Conservation (phyloP, 345 rosid species). For the Iberis pinnata region DNA sequence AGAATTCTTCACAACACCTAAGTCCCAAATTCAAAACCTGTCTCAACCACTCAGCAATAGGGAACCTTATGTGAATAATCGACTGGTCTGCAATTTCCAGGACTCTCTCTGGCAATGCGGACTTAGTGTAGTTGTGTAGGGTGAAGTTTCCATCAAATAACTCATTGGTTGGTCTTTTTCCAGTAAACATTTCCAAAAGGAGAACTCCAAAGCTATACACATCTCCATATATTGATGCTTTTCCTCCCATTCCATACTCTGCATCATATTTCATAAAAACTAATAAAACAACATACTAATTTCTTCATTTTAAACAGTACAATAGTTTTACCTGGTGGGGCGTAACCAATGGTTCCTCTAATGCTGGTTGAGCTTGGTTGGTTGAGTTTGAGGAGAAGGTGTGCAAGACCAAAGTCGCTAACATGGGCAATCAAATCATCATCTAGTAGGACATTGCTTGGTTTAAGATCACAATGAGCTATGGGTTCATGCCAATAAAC, state of each 20-base stretch:
- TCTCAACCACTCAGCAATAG: not conserved
- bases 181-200: slow-evolving; percentile 14
- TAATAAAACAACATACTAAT: not conserved
- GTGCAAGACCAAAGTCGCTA: slow-evolving; percentile 28
- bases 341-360: slow-evolving; percentile 26
- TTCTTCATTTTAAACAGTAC: not conserved
- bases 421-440: slow-evolving; percentile 11
- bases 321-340: slow-evolving; percentile 22
- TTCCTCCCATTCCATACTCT: slow-evolving; percentile 34
- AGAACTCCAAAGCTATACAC: slow-evolving; percentile 19
- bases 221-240: slow-evolving; percentile 24
- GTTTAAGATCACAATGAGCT: slow-evolving; percentile 24
- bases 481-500: slow-evolving; percentile 10
- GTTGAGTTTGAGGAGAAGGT: slow-evolving; percentile 9
- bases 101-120: slow-evolving; percentile 11
- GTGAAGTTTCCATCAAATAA: slow-evolving; percentile 24
- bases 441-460: slow-evolving; percentile 21
- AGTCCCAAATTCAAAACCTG: slow-evolving; percentile 22
- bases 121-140: slow-evolving; percentile 14
- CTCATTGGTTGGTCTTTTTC: slow-evolving; percentile 28
- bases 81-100: slow-evolving; percentile 15
- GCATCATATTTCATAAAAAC: not conserved
- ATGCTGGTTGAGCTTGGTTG: slow-evolving; percentile 7
- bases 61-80: slow-evolving; percentile 6
- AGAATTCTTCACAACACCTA: slow-evolving; percentile 26